Evolutionary conservation across 768 basidiomycete genomes (phyloP), one percentile per base, ranked within the genome.

Genomic region (Candolleomyces aberdarensis): DNA sequence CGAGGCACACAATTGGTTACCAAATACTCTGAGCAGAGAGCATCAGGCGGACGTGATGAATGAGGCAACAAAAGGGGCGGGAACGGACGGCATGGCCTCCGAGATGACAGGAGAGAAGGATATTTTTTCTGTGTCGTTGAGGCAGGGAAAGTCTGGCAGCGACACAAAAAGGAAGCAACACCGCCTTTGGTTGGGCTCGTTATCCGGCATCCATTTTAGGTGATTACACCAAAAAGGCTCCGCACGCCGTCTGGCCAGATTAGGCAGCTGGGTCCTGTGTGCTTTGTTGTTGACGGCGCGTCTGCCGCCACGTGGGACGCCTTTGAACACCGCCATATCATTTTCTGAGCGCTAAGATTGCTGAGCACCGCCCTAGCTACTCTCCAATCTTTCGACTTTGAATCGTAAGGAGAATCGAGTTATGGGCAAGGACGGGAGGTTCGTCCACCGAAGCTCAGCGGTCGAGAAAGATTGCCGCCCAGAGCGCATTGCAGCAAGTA

Each of bases 401-500:
- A 29, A 56, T 29, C 46, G 41, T 46, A 61, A 20, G 39, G 40
- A 19, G 47, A 55, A 56, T 57, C 36, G 44, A 19, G 19, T n/a
- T 47, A 39, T 55, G 19, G 19, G 17, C 47, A 8, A 54, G 43
- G 54, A 62, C 48, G 51, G 40, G 52, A 46, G 41, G 40, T 56
- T 55, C 50, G 53, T 41, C 15, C 56, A 57, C 49, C 58, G 58
- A 59, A 36, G 9, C 49, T 47, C 49, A 40, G 46, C 56, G 50
- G 49, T 31, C 56, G 44, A 29, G 39, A 36, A 36, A 22, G 22
- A 17, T 44, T 62, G 31, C 60, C 58, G 63, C 50, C 53, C 41
- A 43, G 15, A 11, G 22, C 10, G 31, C 31, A 47, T 14, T 20
- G 49, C 39, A 22, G 59, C 22, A 40, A 60, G 31, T 59, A 57